Base-by-base conservation (phyloP, 169 alveolate genomes). In the Plasmodium reichenowi region DNA sequence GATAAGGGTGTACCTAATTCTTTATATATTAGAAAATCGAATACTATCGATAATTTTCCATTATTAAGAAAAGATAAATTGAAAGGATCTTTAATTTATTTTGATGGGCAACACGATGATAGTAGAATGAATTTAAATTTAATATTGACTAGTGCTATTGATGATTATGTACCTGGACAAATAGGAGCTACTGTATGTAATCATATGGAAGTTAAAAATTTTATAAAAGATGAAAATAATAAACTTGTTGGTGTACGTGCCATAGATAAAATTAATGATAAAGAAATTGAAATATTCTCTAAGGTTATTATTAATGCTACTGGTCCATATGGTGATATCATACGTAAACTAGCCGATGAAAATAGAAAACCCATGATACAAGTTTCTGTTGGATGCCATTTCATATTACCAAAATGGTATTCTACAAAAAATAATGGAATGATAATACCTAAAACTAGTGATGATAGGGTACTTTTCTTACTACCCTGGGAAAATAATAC, bases 31-130 rank as follows among this genome's bases (percentile, higher is more conserved):
- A 88, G 75, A 38, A 94, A 76, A 73, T 92, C 88, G 68, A 93
- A 72, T 80, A 94, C 93, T 47, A 74, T 80, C 66, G 95, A 89
- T 59, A 20, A 74, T 13, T 94, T 93, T 59, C 97, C 97, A 2
- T 93, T 91, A 20, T 78, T 95, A 38, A 88, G 92, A 29, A 74
- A 72, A 52, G 92, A 92, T 4, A 94, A 95, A 15, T 87, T 95
- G 52, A 90, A 78, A 56, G 97, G 97, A n/a, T 88, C 96, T 1
- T 97, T 97, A 0, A 92, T 96, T 17, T 96, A 96, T 93, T 95
- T 94, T 64, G 99, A 98, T 73, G 98, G 98, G 2, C 97, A 97
- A 87, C 97, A 96, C 78, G 96, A 96, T 89, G 99, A 98, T 85
- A 80, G 97, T n/a, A 89, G 99, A 66, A 94, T 97, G 94, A 91